These are phyloP conservation scores for Suillus tomentosus DNA, from an alignment of 768 basidiomycete species.

Conservation along the genomic window DNA sequence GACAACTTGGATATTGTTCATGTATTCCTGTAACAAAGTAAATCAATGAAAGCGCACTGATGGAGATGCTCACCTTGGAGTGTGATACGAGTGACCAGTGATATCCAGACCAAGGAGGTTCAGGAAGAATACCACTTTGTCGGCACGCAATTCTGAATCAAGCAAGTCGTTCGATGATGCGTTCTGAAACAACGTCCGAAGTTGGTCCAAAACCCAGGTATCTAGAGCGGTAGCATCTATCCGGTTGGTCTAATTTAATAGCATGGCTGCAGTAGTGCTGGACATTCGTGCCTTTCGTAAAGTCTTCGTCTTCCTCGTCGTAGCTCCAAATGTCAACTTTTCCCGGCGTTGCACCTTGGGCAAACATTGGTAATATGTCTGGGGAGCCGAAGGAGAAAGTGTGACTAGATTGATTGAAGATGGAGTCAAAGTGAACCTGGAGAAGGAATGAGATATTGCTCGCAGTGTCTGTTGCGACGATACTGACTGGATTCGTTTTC, in stretches of 20 bases:
- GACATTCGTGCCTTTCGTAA: constrained; percentile 66
- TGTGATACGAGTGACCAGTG: constrained; percentile 82
- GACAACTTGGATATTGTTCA: constrained; percentile 80
- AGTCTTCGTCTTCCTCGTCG: constrained; percentile 78
- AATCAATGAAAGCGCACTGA: constrained; percentile 2
- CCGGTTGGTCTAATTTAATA: background rate
- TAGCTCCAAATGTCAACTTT: constrained; percentile 80
- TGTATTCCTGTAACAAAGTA: constrained; percentile 65
- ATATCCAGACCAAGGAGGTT: constrained; percentile 86
- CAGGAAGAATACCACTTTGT: constrained; percentile 76
- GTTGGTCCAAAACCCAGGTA: constrained; percentile 74
- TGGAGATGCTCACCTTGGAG: constrained; percentile 51
- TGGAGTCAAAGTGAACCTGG: constrained; percentile 79
- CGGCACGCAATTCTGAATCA: constrained; percentile 50
- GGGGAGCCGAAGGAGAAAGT: constrained; percentile 88
- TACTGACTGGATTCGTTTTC: constrained; percentile 76
- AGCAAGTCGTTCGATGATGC: constrained; percentile 56
- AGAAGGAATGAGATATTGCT: constrained; percentile 9
- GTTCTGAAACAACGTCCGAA: constrained; percentile 62
- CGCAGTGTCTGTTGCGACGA: too few species aligned
- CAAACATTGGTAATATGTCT: constrained; percentile 88
- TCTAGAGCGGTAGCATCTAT: constrained; percentile 78
- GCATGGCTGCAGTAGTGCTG: background rate
- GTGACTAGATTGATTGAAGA: constrained; percentile 78
- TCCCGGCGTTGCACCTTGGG: constrained; percentile 66